Conservation (phyloP, 345 rosid species). For the Cardiospermum halicacabum region DNA sequence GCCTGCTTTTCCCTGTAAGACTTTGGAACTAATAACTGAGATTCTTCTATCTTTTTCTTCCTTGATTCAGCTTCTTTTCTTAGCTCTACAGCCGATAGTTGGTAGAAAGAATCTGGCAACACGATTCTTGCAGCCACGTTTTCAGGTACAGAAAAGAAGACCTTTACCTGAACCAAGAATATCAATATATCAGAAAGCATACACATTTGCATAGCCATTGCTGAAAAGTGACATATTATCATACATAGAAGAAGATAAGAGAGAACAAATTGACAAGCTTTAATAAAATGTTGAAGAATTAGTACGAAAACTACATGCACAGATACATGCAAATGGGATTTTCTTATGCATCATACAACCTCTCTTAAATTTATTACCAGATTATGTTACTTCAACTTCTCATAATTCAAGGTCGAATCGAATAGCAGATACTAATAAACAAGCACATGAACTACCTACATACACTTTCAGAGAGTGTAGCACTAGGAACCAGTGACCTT, state of each 20-base stretch:
- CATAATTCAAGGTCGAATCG: background rate
- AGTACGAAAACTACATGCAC: background rate
- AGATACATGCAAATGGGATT: background rate
- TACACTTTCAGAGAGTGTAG: no score
- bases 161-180: conserved; percentile 44
- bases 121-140: conserved; percentile 77
- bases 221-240: background rate
- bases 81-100: conserved; percentile 65
- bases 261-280: background rate
- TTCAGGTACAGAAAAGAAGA: conserved; percentile 80
- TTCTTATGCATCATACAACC: background rate
- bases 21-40: conserved; percentile 82
- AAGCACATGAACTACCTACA: background rate
- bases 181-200: background rate
- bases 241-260: background rate
- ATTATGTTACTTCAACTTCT: background rate
- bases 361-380: background rate
- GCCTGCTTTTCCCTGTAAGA: conserved; percentile 88
- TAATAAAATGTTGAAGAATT: background rate
- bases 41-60: conserved; percentile 82
- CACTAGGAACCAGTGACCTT: no score
- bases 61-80: conserved; percentile 77
- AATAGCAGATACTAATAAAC: no score
- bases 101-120: conserved; percentile 89
- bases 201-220: background rate